Evolutionary conservation across 1,284 basidiomycete species (phyloP), one percentile per base, ranked within the genome.

Genomic region (Chondrostereum purpureum): DNA sequence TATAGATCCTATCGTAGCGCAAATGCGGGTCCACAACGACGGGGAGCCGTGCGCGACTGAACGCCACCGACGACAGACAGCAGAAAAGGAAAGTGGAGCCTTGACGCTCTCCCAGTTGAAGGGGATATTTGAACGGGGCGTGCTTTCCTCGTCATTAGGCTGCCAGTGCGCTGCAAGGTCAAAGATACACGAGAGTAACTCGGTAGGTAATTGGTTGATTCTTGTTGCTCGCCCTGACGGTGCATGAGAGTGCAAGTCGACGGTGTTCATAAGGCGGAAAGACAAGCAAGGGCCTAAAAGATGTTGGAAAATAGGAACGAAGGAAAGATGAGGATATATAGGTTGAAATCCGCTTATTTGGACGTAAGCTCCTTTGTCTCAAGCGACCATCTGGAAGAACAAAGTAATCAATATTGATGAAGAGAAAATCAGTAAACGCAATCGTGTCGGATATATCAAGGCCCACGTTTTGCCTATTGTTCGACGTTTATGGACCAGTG

Each of bases 131-230:
- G 58, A 54, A 43, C 58, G 48, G 3, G 12, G 17, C n/a, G 14
- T 46, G 21, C 46, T 50, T 3, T 53, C 49, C 20, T 50, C 36
- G 5, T 48, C 40, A 6, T 50, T 31, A 14, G 52, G 50, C 8
- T 45, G 23, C 18, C 57, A 48, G 48, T 69, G 66, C 1, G 65
- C 62, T 14, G 60, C 66, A 21, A 76, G 60, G 11, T 53, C 49
- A 54, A 78, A 75, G 46, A 78, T 71, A 45, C 72, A 67, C 0
- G 74, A 70, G 17, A 78, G 61, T 10, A 78, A 61, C 55, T 78
- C 76, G 18, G 69, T 65, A 3, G 76, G 75, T 14, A 78, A 66
- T 18, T 43, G 53, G 48, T 60, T 54, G 43, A 73, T 65, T 2
- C 64, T n/a, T n/a, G n/a, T n/a, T n/a, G n/a, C n/a, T n/a, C n/a